These are phyloP conservation scores for Colletotrichum endophyticum DNA, from an alignment of 2,329 filamentous ascomycete genomes.

Conservation along the genomic window DNA sequence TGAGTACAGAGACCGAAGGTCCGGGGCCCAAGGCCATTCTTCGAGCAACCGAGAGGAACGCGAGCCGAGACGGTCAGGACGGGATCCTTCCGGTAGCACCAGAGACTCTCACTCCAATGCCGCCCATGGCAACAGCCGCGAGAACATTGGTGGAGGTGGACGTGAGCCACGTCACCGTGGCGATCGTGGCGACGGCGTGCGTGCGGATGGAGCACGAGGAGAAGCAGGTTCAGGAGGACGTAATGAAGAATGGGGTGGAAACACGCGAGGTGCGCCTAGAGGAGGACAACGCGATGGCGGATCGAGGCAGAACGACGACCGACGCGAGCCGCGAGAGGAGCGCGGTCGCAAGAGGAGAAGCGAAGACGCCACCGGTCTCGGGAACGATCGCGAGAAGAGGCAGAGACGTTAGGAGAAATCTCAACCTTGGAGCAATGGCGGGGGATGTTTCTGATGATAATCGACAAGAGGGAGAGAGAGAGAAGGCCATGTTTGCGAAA, in stretches of 20 bases:
- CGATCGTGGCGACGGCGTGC: slow-evolving; percentile 23
- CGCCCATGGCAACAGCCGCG: slow-evolving; percentile 27
- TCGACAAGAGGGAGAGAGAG: not conserved
- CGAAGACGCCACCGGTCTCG: slow-evolving; percentile 49
- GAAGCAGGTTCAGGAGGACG: slow-evolving; percentile 29
- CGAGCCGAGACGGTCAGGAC: slow-evolving; percentile 28
- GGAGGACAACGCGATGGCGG: slow-evolving; percentile 35
- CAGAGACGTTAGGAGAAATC: slow-evolving; percentile 48
- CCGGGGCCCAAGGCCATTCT: slow-evolving; percentile 28
- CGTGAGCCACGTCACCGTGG: slow-evolving; percentile 33
- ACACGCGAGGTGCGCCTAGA: slow-evolving; percentile 20
- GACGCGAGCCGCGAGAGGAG: slow-evolving; percentile 40
- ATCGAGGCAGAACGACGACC: slow-evolving; percentile 29
- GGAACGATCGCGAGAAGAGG: slow-evolving; percentile 59
- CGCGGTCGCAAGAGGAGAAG: slow-evolving; percentile 49
- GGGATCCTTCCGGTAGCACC: slow-evolving; percentile 11
- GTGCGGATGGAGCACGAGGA: slow-evolving; percentile 17
- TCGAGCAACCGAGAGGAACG: slow-evolving; percentile 26
- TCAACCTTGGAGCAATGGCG: not conserved
- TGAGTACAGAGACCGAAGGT: slow-evolving; percentile 50
- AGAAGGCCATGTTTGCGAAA: not conserved
- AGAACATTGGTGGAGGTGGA: not conserved
- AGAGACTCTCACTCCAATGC: slow-evolving; percentile 10
- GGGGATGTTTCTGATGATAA: not conserved
- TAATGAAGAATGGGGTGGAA: slow-evolving; percentile 22